phyloP scores from a whole-genome alignment of 495 filamentous ascomycete genomes.

The Hypoxylon trugodes region DNA sequence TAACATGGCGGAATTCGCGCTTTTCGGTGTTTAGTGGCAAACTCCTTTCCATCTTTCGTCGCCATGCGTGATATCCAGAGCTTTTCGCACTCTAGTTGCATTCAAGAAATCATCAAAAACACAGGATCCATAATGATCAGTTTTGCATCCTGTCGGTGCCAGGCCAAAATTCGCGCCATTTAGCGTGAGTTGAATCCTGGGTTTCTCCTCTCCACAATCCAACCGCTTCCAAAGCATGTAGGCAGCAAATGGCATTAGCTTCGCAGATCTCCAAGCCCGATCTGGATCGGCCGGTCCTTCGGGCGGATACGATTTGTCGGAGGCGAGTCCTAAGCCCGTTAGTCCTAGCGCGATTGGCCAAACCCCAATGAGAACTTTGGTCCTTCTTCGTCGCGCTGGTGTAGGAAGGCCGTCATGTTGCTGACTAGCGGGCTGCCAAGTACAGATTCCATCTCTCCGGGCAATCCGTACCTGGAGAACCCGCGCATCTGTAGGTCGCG shows the following conservation, averaged over 20 bases:
- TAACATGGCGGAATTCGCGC: too few species aligned
- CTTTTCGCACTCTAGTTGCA: slow-evolving; percentile 12
- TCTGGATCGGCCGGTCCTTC: slow-evolving; percentile 16
- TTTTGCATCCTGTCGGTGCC: slow-evolving; percentile 16
- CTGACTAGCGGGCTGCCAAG: slow-evolving; percentile 21
- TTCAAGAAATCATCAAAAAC: slow-evolving; percentile 17
- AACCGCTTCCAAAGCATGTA: slow-evolving; percentile 29
- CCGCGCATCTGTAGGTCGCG: slow-evolving; percentile 28
- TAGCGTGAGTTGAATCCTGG: slow-evolving; percentile 25
- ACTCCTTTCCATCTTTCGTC: slow-evolving; percentile 19
- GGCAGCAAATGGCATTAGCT: slow-evolving; percentile 26
- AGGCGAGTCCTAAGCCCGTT: slow-evolving; percentile 27
- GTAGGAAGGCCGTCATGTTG: slow-evolving; percentile 23
- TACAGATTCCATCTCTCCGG: slow-evolving; percentile 23
- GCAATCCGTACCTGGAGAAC: slow-evolving; percentile 22
- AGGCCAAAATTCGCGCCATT: slow-evolving; percentile 30
- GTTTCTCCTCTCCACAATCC: slow-evolving; percentile 1
- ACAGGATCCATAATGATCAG: slow-evolving; percentile 28
- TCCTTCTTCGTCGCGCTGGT: neutral
- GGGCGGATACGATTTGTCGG: slow-evolving; percentile 14
- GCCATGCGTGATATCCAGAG: slow-evolving; percentile 16
- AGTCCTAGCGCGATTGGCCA: slow-evolving; percentile 30
- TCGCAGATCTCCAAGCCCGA: slow-evolving; percentile 21
- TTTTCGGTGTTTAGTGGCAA: slow-evolving; percentile 6
- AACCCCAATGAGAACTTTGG: slow-evolving; percentile 23